Base-by-base conservation (phyloP, 2,329 filamentous ascomycete species). In the Didymella pomorum region DNA sequence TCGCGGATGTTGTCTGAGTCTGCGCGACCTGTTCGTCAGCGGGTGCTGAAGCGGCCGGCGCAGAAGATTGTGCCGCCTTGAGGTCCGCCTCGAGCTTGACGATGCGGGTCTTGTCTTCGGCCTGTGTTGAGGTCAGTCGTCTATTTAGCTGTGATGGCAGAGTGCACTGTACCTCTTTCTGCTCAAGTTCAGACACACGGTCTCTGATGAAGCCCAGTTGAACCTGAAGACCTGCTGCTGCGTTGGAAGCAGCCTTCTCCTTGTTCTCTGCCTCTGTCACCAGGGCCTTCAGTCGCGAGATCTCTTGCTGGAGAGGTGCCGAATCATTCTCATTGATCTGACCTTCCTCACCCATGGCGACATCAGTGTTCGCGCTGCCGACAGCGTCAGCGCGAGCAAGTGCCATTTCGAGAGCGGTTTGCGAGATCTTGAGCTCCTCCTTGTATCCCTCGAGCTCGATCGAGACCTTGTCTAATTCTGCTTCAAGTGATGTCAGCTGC, bases 331-430 rank as follows among this genome's bases (percentile, higher is more conserved):
- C 80, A 26, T 76, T 69, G 28, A 81, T 68, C 52, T 82, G 78
- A 12, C 79, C 81, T 59, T 84, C 81, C 64, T 87, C 84, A 18
- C 58, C 67, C 68, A 71, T 74, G 44, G 57, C 60, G 29, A 70
- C 65, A 50, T 74, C 69, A 23, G 60, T 45, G 43, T 67, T 67
- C 3, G 77, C 73, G 48, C 78, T 77, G 23, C 20, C 33, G 5
- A 80, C 79, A 10, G 86, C 84, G 41, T 71, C 67, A 6, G 78
- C 73, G 43, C 79, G 78, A 25, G 82, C 79, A 31, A 85, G 74
- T 10, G 86, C 85, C 60, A 86, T 81, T 54, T 92, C 89, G 43
- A 90, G 82, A 67, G 92, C 87, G 6, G 83, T 79, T 54, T 87
- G 84, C 1, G 84, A 84, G 10, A 81, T 79, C 50, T 88, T 82